A percentile compares a stretch with the other conserved stretches of the same genome.
These are phyloP conservation scores for Fraxinus quadrangulata DNA, from an alignment of 257 asterid species.

Conservation along the genomic window DNA sequence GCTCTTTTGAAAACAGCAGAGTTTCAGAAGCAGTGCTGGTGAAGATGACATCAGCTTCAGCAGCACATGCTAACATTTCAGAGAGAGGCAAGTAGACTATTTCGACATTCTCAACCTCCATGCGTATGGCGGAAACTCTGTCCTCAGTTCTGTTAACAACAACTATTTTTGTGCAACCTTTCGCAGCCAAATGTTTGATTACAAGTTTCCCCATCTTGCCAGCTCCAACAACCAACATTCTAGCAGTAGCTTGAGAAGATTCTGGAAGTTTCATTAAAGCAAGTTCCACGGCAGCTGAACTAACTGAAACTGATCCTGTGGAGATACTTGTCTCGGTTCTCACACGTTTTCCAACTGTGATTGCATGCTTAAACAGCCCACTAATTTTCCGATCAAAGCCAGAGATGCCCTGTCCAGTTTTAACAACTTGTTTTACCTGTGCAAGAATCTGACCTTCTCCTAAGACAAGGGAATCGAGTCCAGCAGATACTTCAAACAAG, in stretches of 20 bases:
- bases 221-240: conserved; percentile 85
- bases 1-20: conserved; percentile 64
- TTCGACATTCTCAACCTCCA: conserved; percentile 67
- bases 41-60: conserved; percentile 80
- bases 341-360: conserved; percentile 86
- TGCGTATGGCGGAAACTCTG: conserved; percentile 56
- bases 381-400: conserved; percentile 84
- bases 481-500: conserved; percentile 86
- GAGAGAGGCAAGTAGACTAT: conserved; percentile 61
- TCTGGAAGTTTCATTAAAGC: conserved; percentile 80
- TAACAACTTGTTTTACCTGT: conserved; percentile 89
- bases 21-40: conserved; percentile 78
- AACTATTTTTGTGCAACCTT: conserved; percentile 72
- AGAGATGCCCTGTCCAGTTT: conserved; percentile 69
- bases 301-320: conserved; percentile 85
- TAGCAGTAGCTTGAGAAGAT: conserved; percentile 43
- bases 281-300: conserved; percentile 97
- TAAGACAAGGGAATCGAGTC: conserved; percentile 86
- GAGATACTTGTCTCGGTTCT: conserved; percentile 84
- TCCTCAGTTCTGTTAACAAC: conserved; percentile 83
- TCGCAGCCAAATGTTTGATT: conserved; percentile 81
- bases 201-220: conserved; percentile 98
- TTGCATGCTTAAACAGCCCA: conserved; percentile 80
- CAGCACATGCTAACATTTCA: conserved; percentile 59
- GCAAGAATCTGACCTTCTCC: conserved; percentile 98